Evolutionary conservation across 1,139 yeast genomes (phyloP).

Genomic region (Scheffersomyces segobiensis): DNA sequence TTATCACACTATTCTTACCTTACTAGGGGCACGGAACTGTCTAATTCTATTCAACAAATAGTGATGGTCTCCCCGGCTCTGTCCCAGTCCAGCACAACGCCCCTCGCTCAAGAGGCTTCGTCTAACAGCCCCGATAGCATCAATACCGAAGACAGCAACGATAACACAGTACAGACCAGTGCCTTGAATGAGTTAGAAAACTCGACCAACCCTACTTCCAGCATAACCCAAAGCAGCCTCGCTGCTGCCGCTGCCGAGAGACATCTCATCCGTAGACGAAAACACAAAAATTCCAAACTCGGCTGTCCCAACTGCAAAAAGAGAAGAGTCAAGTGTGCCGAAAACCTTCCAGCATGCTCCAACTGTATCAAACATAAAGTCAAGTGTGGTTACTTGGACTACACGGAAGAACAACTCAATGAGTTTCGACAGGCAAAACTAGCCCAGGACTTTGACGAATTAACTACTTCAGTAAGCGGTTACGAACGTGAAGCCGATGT

Average conservation of each 20-base stretch:
- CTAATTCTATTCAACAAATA: not conserved
- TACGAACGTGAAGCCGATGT: not conserved
- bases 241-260: constrained; percentile 1
- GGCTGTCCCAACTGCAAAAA: constrained; percentile 50
- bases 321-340: constrained; percentile 45
- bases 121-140: constrained; percentile 6
- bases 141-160: not conserved
- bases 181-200: not conserved
- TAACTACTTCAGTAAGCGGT: constrained; percentile 4
- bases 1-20: no score
- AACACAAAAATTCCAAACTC: constrained; percentile 17
- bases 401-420: constrained; percentile 33
- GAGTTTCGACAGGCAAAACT: constrained; percentile 26
- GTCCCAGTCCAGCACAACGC: not conserved
- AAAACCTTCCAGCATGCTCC: constrained; percentile 41
- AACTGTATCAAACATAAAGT: constrained; percentile 46
- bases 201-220: not conserved
- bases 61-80: not conserved
- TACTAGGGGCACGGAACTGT: not conserved
- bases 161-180: not conserved
- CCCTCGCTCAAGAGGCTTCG: not conserved
- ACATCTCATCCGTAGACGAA: constrained; percentile 10
- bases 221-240: not conserved
- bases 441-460: constrained; percentile 11
- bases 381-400: constrained; percentile 42